These are phyloP conservation scores for Aspergillus ruber DNA, from an alignment of 2,329 filamentous ascomycete genomes.

Conservation along the genomic window DNA sequence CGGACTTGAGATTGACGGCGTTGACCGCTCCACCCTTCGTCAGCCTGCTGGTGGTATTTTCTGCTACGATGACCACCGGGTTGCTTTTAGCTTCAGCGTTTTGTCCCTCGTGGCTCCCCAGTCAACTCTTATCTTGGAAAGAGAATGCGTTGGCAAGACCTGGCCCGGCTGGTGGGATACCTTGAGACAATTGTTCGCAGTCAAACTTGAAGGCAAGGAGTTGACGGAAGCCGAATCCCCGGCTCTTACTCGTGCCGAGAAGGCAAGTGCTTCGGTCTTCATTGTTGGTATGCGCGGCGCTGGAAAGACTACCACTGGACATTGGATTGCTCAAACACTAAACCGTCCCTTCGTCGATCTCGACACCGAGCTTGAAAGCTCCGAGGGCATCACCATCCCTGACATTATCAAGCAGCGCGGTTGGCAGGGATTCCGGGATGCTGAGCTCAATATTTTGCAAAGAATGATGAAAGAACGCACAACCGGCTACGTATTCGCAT, in stretches of 20 bases:
- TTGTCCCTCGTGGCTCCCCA: conserved; percentile 65
- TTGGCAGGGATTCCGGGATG: conserved; percentile 81
- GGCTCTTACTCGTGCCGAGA: conserved; percentile 33
- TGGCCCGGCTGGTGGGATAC: conserved; percentile 99
- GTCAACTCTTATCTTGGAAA: conserved; percentile 73
- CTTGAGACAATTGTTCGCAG: conserved; percentile 69
- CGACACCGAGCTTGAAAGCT: conserved; percentile 75
- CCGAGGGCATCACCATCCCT: conserved; percentile 69
- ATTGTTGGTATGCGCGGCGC: conserved; percentile 97
- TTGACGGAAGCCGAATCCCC: conserved; percentile 32
- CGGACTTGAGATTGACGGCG: conserved; percentile 67
- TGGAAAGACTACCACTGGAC: conserved; percentile 88
- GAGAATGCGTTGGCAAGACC: conserved; percentile 92
- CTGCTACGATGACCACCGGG: conserved; percentile 96
- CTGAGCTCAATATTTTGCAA: conserved; percentile 68
- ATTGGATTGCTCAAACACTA: conserved; percentile 72
- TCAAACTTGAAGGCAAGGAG: conserved; percentile 70
- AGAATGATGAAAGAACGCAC: conserved; percentile 68
- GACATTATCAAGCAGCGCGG: conserved; percentile 72
- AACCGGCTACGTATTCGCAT: conserved; percentile 77
- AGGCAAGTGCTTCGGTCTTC: conserved; percentile 64
- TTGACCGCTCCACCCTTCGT: conserved; percentile 45
- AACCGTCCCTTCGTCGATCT: conserved; percentile 76
- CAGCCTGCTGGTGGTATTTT: conserved; percentile 64
- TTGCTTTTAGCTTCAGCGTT: conserved; percentile 98